Percentiles rank a stretch among this genome's conserved stretches.
phyloP scores from a whole-genome alignment of 805 yeast species.

The Torulaspora franciscae region DNA sequence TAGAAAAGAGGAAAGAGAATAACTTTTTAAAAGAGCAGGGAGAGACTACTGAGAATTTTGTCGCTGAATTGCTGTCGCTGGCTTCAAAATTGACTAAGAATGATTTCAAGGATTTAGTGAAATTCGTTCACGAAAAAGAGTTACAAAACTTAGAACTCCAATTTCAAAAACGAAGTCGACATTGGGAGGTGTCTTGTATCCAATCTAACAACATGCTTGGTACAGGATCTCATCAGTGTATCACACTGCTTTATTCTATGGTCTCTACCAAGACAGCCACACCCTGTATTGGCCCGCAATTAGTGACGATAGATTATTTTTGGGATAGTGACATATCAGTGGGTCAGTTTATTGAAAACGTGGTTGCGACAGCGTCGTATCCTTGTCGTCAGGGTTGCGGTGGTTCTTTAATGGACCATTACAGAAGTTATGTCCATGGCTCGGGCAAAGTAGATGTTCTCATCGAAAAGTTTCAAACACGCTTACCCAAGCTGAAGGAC shows the following conservation, averaged over 20 bases:
- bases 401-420: constrained; percentile 63
- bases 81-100: constrained; percentile 32
- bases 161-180: constrained; percentile 40
- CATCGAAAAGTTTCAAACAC: constrained; percentile 56
- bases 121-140: constrained; percentile 33
- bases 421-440: constrained; percentile 84
- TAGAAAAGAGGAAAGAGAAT: constrained; percentile 25
- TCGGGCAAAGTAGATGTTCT: constrained; percentile 73
- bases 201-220: constrained; percentile 56
- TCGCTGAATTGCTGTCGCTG: constrained; percentile 21
- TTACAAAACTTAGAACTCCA: constrained; percentile 32
- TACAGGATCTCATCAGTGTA: constrained; percentile 70
- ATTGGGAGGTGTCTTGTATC: constrained; percentile 61
- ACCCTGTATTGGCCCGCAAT: constrained; percentile 88
- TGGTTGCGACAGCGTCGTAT: constrained; percentile 59
- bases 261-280: constrained; percentile 80
- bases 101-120: constrained; percentile 33
- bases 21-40: constrained; percentile 9
- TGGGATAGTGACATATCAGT: constrained; percentile 86
- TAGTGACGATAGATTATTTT: constrained; percentile 79
- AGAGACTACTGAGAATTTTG: constrained; percentile 10
- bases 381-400: constrained; percentile 82
- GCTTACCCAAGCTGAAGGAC: constrained; percentile 56
- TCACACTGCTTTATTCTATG: constrained; percentile 73
- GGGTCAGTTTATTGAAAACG: constrained; percentile 82